These are phyloP conservation scores for Lentinula edodes DNA, from an alignment of 768 basidiomycete genomes.

Conservation along the genomic window DNA sequence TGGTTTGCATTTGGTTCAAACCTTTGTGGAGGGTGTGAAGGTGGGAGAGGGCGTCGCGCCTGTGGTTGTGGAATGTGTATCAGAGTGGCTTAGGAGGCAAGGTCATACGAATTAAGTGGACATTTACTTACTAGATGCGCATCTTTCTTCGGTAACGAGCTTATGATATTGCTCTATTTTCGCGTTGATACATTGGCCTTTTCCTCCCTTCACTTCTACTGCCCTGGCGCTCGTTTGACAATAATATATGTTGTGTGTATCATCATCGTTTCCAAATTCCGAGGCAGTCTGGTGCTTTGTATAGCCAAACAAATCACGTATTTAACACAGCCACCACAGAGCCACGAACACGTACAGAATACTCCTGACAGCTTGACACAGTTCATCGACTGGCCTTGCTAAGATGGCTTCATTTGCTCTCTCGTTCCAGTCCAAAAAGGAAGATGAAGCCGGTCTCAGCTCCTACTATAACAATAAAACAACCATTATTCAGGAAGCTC, in stretches of 20 bases:
- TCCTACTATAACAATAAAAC: constrained; percentile 96
- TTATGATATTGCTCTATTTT: background rate
- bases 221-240: background rate
- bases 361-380: constrained; percentile 24
- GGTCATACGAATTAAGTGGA: background rate
- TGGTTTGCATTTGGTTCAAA: constrained; percentile 20
- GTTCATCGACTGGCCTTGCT: constrained; percentile 21
- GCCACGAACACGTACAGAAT: constrained; percentile 22
- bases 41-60: constrained; percentile 71
- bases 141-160: background rate
- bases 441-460: constrained; percentile 91
- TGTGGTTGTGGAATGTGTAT: constrained; percentile 10
- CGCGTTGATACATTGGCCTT: background rate
- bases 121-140: background rate
- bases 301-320: background rate
- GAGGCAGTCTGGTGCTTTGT: background rate
- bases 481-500: constrained; percentile 95
- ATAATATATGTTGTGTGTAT: background rate
- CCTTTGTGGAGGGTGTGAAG: constrained; percentile 48
- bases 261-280: background rate
- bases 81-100: background rate
- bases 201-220: background rate
- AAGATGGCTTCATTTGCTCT: constrained; percentile 53
- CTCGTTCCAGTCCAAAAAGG: constrained; percentile 89
- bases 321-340: constrained; percentile 10